Conservation (phyloP, 345 rosid species). For the Camelina laxa region DNA sequence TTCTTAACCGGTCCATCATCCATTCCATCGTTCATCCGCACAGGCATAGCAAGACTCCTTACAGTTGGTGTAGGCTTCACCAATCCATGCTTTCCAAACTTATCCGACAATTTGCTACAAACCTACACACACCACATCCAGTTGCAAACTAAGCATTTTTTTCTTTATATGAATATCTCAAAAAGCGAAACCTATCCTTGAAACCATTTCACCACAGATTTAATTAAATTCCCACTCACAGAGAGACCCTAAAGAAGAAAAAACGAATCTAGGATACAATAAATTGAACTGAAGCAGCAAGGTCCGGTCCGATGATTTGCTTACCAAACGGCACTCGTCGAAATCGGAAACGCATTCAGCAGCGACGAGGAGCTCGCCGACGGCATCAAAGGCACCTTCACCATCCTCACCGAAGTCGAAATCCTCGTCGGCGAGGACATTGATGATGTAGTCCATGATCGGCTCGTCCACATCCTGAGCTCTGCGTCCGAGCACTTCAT, state of each 20-base stretch:
- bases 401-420: conserved; percentile 96
- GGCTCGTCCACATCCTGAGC: conserved; percentile 87
- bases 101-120: conserved; percentile 76
- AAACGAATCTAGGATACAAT: background rate
- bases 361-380: conserved; percentile 91
- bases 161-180: background rate
- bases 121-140: conserved; percentile 52
- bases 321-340: conserved; percentile 76
- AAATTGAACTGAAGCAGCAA: background rate
- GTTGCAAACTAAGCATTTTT: background rate
- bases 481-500: conserved; percentile 81
- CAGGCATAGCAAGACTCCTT: conserved; percentile 83
- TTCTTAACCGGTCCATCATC: conserved; percentile 88
- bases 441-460: conserved; percentile 89
- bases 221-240: background rate
- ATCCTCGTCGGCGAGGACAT: conserved; percentile 97
- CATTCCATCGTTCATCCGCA: conserved; percentile 99
- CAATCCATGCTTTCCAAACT: conserved; percentile 92
- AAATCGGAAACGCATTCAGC: conserved; percentile 88
- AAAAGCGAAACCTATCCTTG: background rate
- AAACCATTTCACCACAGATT: conserved; percentile 1
- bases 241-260: background rate
- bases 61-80: conserved; percentile 76
- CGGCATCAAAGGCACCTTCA: conserved; percentile 84
- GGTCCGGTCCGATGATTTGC: background rate